Conservation (phyloP, 164 flowering plant genomes). For the Chimonanthus praecox region DNA sequence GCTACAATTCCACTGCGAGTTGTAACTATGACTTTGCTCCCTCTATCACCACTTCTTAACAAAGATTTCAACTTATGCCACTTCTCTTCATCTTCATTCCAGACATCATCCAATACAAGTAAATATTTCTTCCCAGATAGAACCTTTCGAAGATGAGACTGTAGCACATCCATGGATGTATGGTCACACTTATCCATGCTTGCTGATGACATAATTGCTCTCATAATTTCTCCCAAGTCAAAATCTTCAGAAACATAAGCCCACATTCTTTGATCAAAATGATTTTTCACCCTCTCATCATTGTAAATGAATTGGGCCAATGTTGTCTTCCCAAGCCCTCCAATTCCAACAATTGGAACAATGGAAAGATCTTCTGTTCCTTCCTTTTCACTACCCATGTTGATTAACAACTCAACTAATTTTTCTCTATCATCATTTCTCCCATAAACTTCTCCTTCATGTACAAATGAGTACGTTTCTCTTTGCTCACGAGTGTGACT, state of each 20-base stretch:
- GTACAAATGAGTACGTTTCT: constrained; percentile 2
- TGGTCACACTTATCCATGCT: neutral
- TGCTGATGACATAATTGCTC: constrained; percentile 7
- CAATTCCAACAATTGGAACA: constrained; percentile 8
- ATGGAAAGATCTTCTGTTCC: neutral
- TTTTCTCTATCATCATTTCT: constrained; percentile 10
- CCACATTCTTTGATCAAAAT: constrained; percentile 7
- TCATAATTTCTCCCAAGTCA: neutral
- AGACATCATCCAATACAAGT: constrained; percentile 17
- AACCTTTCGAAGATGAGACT: neutral
- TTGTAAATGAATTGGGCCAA: constrained; percentile 5
- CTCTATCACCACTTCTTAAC: neutral
- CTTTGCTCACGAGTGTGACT: too few species aligned
- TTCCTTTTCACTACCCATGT: neutral
- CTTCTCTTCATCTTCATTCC: constrained; percentile 8
- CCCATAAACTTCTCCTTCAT: constrained; percentile 8
- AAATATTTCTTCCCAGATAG: constrained; percentile 9
- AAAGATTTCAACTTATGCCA: constrained; percentile 4
- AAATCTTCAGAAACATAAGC: constrained; percentile 9
- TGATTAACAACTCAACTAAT: neutral
- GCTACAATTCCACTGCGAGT: constrained; percentile 11
- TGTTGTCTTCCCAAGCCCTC: constrained; percentile 14
- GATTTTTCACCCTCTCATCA: constrained; percentile 1
- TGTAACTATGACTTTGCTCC: constrained; percentile 16
- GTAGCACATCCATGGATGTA: constrained; percentile 3